Conservation (phyloP, 2,329 filamentous ascomycete species). For the Nothophaeocryptopus gaeumannii region DNA sequence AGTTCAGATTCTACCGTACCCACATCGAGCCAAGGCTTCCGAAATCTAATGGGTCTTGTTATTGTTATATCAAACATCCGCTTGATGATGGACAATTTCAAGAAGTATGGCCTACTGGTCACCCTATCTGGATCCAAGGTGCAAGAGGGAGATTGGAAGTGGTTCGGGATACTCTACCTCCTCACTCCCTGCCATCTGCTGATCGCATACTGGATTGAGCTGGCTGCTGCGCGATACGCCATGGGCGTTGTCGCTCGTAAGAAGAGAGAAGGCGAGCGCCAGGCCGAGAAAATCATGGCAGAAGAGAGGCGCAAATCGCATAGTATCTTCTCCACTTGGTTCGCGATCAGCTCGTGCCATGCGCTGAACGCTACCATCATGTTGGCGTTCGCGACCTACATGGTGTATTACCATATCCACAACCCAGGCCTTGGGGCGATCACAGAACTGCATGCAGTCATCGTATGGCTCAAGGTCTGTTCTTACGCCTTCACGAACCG, state of each 20-base stretch:
- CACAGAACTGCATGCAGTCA: constrained; percentile 85
- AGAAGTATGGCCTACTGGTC: constrained; percentile 95
- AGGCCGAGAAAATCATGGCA: constrained; percentile 50
- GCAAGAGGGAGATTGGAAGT: constrained; percentile 26
- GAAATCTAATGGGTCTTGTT: constrained; percentile 94
- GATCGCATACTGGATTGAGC: constrained; percentile 84
- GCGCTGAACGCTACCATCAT: constrained; percentile 79
- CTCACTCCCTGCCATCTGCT: constrained; percentile 89
- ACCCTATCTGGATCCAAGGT: constrained; percentile 64
- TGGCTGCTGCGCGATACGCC: constrained; percentile 76
- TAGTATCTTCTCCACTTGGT: constrained; percentile 61
- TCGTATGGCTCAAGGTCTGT: constrained; percentile 93
- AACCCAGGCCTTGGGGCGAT: constrained; percentile 92
- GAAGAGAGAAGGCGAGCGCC: constrained; percentile 37
- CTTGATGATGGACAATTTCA: constrained; percentile 92
- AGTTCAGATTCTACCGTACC: constrained; percentile 74
- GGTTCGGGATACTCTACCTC: constrained; percentile 64
- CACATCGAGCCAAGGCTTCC: constrained; percentile 88
- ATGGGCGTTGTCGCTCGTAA: constrained; percentile 62
- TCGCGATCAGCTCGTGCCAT: constrained; percentile 68
- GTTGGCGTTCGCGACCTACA: constrained; percentile 71
- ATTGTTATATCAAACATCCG: constrained; percentile 89
- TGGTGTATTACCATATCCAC: constrained; percentile 87
- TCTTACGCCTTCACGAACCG: constrained; percentile 97
- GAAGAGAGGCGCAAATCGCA: constrained; percentile 45